Evolutionary conservation across 805 yeast genomes (phyloP).

Genomic region (Metschnikowia sp.): DNA sequence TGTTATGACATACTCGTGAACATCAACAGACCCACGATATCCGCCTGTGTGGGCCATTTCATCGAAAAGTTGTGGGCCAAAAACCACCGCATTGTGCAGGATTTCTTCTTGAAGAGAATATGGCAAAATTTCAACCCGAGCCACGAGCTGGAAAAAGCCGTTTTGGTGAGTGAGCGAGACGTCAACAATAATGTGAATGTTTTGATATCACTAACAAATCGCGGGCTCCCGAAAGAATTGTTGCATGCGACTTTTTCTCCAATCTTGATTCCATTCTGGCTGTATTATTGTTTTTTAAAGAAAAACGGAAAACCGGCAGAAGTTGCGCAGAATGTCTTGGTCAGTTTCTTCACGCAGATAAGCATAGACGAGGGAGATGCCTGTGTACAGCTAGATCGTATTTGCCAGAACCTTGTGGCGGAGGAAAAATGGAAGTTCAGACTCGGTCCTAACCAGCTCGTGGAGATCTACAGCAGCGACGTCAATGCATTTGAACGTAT

Average conservation of each 20-base stretch:
- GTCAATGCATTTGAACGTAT: not conserved
- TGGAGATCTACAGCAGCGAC: constrained; percentile 23
- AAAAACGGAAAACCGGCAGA: constrained; percentile 28
- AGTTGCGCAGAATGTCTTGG: constrained; percentile 36
- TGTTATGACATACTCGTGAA: constrained; percentile 54
- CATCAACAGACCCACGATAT: constrained; percentile 59
- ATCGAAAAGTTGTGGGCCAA: constrained; percentile 48
- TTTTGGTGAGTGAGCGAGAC: constrained; percentile 43
- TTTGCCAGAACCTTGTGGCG: constrained; percentile 32
- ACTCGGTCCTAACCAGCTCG: constrained; percentile 39
- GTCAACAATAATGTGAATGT: constrained; percentile 65
- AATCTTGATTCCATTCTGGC: constrained; percentile 40
- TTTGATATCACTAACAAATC: constrained; percentile 55
- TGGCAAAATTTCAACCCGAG: constrained; percentile 46
- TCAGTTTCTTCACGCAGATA: constrained; percentile 31
- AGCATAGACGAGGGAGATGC: constrained; percentile 16
- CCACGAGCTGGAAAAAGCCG: constrained; percentile 10
- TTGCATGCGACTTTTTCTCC: constrained; percentile 27
- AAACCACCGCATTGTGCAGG: constrained; percentile 49
- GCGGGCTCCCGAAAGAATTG: constrained; percentile 26
- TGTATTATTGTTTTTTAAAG: constrained; percentile 38
- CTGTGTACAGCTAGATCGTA: constrained; percentile 22
- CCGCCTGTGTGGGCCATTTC: constrained; percentile 54
- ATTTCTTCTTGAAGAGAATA: constrained; percentile 54
- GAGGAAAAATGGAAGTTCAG: constrained; percentile 39